These are phyloP conservation scores for Chlorella variabilis DNA, from an alignment of 163 green algal species.

Conservation along the genomic window DNA sequence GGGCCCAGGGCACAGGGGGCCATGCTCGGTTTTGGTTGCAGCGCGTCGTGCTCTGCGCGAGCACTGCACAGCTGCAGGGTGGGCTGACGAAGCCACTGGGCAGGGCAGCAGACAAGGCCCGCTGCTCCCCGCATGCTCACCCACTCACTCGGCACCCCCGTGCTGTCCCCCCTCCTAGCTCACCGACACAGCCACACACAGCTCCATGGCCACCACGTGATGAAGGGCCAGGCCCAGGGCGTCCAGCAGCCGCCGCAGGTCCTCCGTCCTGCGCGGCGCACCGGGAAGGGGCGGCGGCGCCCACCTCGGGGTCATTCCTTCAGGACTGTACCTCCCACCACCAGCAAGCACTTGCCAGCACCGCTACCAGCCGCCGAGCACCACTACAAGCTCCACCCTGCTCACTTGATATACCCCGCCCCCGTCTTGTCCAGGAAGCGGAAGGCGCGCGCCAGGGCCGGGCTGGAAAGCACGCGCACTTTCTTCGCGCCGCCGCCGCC, in stretches of 20 bases:
- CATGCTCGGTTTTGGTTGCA: too few relatives aligned
- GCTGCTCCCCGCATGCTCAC: background rate
- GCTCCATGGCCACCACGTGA: constrained; percentile 34
- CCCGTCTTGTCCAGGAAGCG: constrained; percentile 56
- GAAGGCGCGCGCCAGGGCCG: constrained; percentile 50
- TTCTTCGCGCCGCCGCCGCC: too few relatives aligned
- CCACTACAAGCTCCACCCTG: background rate
- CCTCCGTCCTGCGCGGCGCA: constrained; percentile 6
- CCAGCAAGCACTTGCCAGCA: background rate
- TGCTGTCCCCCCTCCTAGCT: background rate
- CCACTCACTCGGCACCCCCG: background rate
- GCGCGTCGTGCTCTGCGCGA: too few relatives aligned
- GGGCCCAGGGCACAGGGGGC: background rate
- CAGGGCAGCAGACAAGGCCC: too few relatives aligned
- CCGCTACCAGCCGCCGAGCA: background rate
- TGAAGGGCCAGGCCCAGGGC: constrained; percentile 23
- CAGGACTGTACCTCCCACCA: background rate
- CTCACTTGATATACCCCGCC: constrained; percentile 24
- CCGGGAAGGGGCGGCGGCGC: too few relatives aligned
- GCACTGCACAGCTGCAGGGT: too few relatives aligned
- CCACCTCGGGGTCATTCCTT: background rate
- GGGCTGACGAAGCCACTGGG: too few relatives aligned
- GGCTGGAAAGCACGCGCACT: constrained; percentile 7
- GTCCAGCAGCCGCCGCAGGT: constrained; percentile 32
- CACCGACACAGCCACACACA: constrained; percentile 33